Evolutionary conservation across 78 protist species (phyloP).

Genomic region (Emiliania huxleyi): DNA sequence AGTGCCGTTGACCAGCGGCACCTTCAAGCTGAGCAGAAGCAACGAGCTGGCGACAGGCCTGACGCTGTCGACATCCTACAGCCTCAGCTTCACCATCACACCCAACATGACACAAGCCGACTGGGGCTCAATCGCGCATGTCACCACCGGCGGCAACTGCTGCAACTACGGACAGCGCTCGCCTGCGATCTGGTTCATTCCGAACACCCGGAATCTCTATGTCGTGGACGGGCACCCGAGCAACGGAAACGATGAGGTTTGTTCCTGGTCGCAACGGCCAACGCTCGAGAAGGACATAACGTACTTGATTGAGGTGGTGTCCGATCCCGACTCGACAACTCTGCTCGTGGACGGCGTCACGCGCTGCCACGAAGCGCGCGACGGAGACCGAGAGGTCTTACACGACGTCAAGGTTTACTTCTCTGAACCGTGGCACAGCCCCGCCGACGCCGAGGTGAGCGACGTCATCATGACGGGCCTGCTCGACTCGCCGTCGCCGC

Average conservation of each 20-base stretch:
- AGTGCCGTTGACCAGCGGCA: not conserved
- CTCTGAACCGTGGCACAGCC: not conserved
- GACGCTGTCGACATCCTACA: no score
- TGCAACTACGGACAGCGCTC: not conserved
- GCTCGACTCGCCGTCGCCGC: not conserved
- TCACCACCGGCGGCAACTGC: not conserved
- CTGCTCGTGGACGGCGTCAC: not conserved
- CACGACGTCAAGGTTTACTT: not conserved
- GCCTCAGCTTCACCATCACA: no score
- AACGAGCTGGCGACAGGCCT: no score
- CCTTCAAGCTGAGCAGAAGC: not conserved
- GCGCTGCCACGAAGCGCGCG: not conserved
- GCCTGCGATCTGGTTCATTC: no score
- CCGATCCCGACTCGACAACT: not conserved
- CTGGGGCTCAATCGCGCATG: no score
- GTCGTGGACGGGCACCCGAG: no score
- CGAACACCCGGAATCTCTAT: no score
- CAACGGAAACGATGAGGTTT: no score
- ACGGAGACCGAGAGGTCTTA: no score
- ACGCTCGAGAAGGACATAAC: no score
- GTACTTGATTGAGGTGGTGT: not conserved
- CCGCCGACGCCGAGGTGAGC: not conserved
- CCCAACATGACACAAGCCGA: no score
- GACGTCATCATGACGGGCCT: not conserved
- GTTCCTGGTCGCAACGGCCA: no score